These are phyloP conservation scores for Phlebopus sp. DNA, from an alignment of 1,284 basidiomycete species.

Conservation along the genomic window DNA sequence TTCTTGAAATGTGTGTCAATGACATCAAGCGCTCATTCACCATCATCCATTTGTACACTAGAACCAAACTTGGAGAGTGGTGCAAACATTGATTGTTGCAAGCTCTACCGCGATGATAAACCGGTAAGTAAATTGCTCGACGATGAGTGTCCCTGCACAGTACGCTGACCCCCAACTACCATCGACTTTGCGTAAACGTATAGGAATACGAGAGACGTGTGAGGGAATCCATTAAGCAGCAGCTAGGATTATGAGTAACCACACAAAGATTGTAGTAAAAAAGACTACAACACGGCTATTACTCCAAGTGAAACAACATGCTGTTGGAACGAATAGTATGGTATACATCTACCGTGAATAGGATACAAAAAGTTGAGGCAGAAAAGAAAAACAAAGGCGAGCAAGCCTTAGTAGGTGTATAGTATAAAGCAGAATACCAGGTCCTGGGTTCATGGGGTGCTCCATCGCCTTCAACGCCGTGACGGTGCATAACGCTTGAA, in stretches of 20 bases:
- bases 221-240: slow-evolving; percentile 66
- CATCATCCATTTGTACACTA: too few species aligned
- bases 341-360: slow-evolving; percentile 12
- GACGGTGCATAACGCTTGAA: slow-evolving; percentile 43
- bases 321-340: slow-evolving; percentile 5
- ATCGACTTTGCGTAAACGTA: slow-evolving; percentile 4
- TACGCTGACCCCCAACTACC: not conserved
- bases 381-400: not conserved
- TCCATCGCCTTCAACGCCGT: slow-evolving; percentile 7
- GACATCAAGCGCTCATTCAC: too few species aligned
- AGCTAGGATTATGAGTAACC: slow-evolving; percentile 57
- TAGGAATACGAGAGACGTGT: slow-evolving; percentile 74
- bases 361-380: slow-evolving; percentile 9
- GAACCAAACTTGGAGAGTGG: slow-evolving; percentile 99
- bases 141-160: not conserved
- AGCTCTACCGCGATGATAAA: slow-evolving; percentile 87
- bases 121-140: slow-evolving; percentile 36
- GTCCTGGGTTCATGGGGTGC: not conserved
- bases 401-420: slow-evolving; percentile 1
- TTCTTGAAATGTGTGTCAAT: too few species aligned
- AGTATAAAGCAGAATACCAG: slow-evolving; percentile 1
- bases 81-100: slow-evolving; percentile 97
- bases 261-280: slow-evolving; percentile 10
- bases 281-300: slow-evolving; percentile 18
- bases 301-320: slow-evolving; percentile 6